Base-by-base conservation (phyloP, 2,329 filamentous ascomycete genomes). In the Neodidymelliopsis sp. region DNA sequence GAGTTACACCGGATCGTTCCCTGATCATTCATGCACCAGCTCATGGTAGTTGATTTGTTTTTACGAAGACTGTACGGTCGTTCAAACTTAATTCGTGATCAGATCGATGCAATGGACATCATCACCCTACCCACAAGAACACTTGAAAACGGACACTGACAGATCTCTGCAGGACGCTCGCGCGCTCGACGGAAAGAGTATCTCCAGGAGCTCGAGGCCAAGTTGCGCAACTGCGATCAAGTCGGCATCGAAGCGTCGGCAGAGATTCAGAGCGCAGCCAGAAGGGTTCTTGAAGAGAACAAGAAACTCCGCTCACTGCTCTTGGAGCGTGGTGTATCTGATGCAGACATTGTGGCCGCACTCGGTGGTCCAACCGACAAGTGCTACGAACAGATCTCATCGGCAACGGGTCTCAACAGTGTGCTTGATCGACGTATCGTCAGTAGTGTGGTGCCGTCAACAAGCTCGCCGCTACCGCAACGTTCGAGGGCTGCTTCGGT, bases 181-280 rank as follows among this genome's bases (percentile, higher is more conserved):
- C 84, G 89, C 42, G 87, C 87, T 34, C 81, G 88, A 25, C 81
- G 85, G 56, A 89, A 88, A 75, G 87, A 90, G 64, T 90, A 91
- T 65, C 74, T 90, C 28, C 78, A 84, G 53, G 85, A 88, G 45
- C 80, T 91, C 20, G 87, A 91, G 71, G 75, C 80, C 43, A 84
- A 84, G 51, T 73, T 87, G 48, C 81, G 84, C 35, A 73, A 75
- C 41, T 89, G 82, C 65, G 86, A 91, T 68, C 77, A 82, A 27
- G 75, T 81, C 23, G 88, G 88, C 13, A 79, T 88, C 37, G 81
- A 87, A 62, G 88, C 86, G 3, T 87, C 85, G 1, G 76, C 81
- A n/a, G 87, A 90, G 64, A 84, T 91, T 9, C 89, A 91, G 66
- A 74, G 79, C 39, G 88, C 87, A 0, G 88, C 88, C 2, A 77